Conservation (phyloP, 768 basidiomycete species). For the Exidia glandulosa region DNA sequence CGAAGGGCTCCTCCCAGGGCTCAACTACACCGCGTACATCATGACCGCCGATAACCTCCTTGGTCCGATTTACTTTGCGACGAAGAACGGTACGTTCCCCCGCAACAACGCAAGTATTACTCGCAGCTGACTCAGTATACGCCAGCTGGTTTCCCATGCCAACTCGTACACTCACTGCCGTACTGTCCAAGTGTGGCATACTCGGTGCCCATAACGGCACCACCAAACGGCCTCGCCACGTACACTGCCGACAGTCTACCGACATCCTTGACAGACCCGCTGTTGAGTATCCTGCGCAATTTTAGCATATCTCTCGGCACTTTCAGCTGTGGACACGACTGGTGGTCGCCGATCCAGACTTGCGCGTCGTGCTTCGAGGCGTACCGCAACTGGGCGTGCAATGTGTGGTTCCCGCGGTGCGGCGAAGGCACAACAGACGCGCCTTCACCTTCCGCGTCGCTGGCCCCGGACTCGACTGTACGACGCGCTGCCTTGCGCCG, state of each 20-base stretch:
- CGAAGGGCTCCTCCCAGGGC: slow-evolving; percentile 43
- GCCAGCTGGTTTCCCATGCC: slow-evolving; percentile 55
- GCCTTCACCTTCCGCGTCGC: not conserved
- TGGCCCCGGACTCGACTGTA: not conserved
- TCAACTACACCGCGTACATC: slow-evolving; percentile 69
- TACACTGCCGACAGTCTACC: slow-evolving; percentile 47
- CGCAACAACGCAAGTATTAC: not conserved
- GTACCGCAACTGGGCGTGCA: slow-evolving; percentile 72
- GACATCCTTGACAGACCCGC: slow-evolving; percentile 31
- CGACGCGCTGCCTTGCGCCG: not conserved
- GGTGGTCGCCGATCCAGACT: slow-evolving; percentile 66
- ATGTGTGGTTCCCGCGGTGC: slow-evolving; percentile 64
- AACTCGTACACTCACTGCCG: slow-evolving; percentile 56
- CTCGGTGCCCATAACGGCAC: slow-evolving; percentile 50
- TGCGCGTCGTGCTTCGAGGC: slow-evolving; percentile 65
- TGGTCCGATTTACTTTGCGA: slow-evolving; percentile 59
- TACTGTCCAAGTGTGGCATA: slow-evolving; percentile 67
- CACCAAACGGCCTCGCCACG: slow-evolving; percentile 27
- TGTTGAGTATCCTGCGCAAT: slow-evolving; percentile 53
- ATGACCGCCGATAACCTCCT: slow-evolving; percentile 45
- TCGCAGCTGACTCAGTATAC: not conserved
- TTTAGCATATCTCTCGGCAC: slow-evolving; percentile 65
- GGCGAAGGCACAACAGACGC: slow-evolving; percentile 32
- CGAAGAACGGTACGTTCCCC: slow-evolving; percentile 52
- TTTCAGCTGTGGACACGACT: slow-evolving; percentile 68